Base-by-base conservation (phyloP, 2,329 filamentous ascomycete genomes). In the Madurella fahalii region DNA sequence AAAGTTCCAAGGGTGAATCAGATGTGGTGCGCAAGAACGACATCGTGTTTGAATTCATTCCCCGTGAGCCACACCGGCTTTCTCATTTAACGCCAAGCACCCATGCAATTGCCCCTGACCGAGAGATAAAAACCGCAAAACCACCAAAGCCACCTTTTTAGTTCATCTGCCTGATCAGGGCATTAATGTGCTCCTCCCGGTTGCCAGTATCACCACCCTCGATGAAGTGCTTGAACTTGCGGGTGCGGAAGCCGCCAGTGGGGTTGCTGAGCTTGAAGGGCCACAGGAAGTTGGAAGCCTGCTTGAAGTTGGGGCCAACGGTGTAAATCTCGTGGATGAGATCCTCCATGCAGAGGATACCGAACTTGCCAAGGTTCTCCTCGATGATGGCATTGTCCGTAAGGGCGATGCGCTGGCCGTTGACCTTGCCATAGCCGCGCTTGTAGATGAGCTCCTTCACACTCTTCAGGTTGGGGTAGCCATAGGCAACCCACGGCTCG, bases 221-320 rank as follows among this genome's bases (percentile, higher is more conserved):
- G 63, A 97, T 89, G 81, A 90, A 97, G 83, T 97, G 92, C 83
- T 91, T 94, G 86, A 97, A 97, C 84, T 97, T 99, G 79, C 94
- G 84, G 69, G 88, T 78, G 68, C 88, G 87, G 90, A 97, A 99
- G 64, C 94, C 93, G 75, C 94, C 94, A 68, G 80, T 97, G 73
- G 94, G 94, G 86, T 95, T 96, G 85, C 85, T 91, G 67, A 99
- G 89, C 89, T 99, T 97, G 87, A 99, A 99, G 73, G 94, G 94
- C 94, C 94, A 99, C 67, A 97, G 81, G 86, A 97, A 97, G 88
- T 97, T 99, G 81, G 87, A 85, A 71, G 90, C 91, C 82, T 96
- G 92, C 87, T 96, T 97, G 89, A 94, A 95, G 87, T 97, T 97
- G 82, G 93, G 93, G 74, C 94, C 93, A 66, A 97, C 94, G 57